Conservation (phyloP, 352 stramenopile genomes). For the Phytophthora chlamydospora region DNA sequence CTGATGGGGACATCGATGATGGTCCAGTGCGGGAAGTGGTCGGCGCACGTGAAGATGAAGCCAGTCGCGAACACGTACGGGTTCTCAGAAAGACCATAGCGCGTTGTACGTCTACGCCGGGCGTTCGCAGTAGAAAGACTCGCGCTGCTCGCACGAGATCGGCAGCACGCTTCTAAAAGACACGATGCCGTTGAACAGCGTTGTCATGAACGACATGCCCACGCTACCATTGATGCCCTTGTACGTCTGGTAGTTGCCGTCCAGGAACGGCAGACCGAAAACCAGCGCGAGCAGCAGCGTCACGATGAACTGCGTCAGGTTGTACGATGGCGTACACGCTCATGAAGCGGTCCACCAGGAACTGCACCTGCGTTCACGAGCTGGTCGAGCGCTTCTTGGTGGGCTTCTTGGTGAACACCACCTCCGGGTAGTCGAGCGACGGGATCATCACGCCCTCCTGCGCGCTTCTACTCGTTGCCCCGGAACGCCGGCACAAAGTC, state of each 20-base stretch:
- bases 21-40: conserved; percentile 92
- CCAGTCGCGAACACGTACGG: conserved; percentile 52
- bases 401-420: conserved; percentile 48
- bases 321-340: too few species aligned
- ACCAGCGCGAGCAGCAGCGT: conserved; percentile 32
- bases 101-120: conserved; percentile 89
- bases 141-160: conserved; percentile 28
- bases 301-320: too few species aligned
- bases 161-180: conserved; percentile 36
- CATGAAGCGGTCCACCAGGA: conserved; percentile 50
- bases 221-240: conserved; percentile 42
- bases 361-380: conserved; percentile 40
- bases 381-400: conserved; percentile 31
- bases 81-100: conserved; percentile 84
- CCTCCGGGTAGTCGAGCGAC: conserved; percentile 31
- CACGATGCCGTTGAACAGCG: conserved; percentile 82
- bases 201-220: conserved; percentile 49
- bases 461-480: conserved; percentile 27
- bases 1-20: conserved; percentile 95
- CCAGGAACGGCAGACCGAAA: conserved; percentile 69
- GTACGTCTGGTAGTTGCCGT: conserved; percentile 46
- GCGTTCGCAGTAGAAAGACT: conserved; percentile 87
- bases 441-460: conserved; percentile 43
- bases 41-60: conserved; percentile 44
- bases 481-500: conserved; percentile 46